Conservation (phyloP, 1,284 basidiomycete genomes). For the Lentinus polychrous region DNA sequence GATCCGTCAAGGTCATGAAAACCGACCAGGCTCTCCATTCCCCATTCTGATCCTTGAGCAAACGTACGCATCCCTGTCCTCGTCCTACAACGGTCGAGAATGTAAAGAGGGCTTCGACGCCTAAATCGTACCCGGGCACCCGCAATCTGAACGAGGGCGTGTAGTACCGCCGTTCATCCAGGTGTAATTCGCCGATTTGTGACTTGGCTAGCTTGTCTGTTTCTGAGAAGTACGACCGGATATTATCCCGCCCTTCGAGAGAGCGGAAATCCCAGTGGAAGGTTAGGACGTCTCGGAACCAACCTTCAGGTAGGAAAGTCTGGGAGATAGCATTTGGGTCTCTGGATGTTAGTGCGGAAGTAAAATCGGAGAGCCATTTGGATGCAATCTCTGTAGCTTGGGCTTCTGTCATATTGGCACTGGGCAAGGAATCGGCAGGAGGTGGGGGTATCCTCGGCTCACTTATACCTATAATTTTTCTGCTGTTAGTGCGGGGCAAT, state of each 20-base stretch:
- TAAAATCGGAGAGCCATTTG: conserved; percentile 41
- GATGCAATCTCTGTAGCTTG: conserved; percentile 22
- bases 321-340: conserved; percentile 28
- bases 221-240: conserved; percentile 33
- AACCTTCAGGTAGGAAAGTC: conserved; percentile 38
- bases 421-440: no score
- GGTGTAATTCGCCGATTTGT: conserved; percentile 13
- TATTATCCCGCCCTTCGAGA: conserved; percentile 35
- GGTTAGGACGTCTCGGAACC: conserved; percentile 51
- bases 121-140: neutral
- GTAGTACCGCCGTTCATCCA: conserved; percentile 20
- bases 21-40: conserved; percentile 22
- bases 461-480: no score
- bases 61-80: conserved; percentile 32
- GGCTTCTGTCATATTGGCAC: neutral
- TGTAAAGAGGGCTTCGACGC: conserved; percentile 20
- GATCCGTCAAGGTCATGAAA: conserved; percentile 22
- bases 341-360: conserved; percentile 25
- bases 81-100: conserved; percentile 32
- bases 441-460: no score
- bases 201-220: conserved; percentile 21
- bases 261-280: conserved; percentile 61
- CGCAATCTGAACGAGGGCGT: conserved; percentile 17
- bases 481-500: no score
- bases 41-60: conserved; percentile 18